Conservation (phyloP, 2,329 filamentous ascomycete species). For the Tolypocladium tropicale region DNA sequence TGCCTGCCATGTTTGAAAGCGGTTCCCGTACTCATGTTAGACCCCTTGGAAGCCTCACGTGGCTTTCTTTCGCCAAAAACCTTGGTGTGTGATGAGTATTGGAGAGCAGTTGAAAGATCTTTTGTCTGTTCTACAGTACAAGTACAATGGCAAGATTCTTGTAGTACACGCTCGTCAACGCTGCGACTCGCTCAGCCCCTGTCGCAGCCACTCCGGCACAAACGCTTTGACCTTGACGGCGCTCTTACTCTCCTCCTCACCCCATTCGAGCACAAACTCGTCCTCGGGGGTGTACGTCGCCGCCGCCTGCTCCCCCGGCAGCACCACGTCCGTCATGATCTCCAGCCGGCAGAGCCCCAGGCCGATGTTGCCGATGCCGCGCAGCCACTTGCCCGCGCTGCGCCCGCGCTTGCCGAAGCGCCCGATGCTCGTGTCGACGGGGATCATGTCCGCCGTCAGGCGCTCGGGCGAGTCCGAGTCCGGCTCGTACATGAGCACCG, state of each 20-base stretch:
- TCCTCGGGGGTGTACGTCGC: slow-evolving; percentile 51
- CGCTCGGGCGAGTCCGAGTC: slow-evolving; percentile 14
- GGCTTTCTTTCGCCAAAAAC: no score
- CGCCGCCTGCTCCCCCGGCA: slow-evolving; percentile 58
- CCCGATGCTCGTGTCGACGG: slow-evolving; percentile 37
- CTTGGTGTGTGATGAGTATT: not conserved
- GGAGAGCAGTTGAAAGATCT: not conserved
- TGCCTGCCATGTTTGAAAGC: no score
- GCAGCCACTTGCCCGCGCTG: slow-evolving; percentile 71
- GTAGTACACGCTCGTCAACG: slow-evolving; percentile 5
- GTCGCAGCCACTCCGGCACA: slow-evolving; percentile 65
- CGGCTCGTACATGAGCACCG: slow-evolving; percentile 36
- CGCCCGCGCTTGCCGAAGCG: slow-evolving; percentile 49
- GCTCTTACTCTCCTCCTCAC: slow-evolving; percentile 26
- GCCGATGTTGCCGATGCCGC: slow-evolving; percentile 74
- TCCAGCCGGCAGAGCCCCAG: slow-evolving; percentile 80
- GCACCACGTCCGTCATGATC: slow-evolving; percentile 72
- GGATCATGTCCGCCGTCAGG: slow-evolving; percentile 25
- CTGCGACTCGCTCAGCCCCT: slow-evolving; percentile 22
- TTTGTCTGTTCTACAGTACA: not conserved
- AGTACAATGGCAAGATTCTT: not conserved
- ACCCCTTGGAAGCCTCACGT: no score
- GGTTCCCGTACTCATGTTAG: no score
- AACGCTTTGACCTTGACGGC: slow-evolving; percentile 61
- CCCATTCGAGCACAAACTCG: slow-evolving; percentile 50